Percentiles rank a stretch among this genome's conserved stretches.
These are phyloP conservation scores for Borovskyia barvae DNA, from an alignment of 208 protist species.

Conservation along the genomic window DNA sequence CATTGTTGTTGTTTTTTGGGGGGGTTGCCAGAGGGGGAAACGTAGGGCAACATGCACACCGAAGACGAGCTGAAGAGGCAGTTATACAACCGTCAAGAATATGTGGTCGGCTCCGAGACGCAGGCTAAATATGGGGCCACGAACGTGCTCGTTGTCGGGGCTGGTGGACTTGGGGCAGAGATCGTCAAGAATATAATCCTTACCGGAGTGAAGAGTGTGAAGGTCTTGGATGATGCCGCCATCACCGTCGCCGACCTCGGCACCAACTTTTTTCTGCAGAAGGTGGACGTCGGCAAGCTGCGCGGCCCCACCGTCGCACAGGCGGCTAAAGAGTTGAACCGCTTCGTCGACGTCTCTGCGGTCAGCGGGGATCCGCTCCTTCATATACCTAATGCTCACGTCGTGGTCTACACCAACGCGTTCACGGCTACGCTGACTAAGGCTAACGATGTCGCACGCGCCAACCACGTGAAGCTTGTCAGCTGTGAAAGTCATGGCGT, in stretches of 20 bases:
- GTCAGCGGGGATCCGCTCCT: conserved; percentile 26
- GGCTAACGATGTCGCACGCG: conserved; percentile 58
- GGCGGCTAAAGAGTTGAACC: conserved; percentile 86
- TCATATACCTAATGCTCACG: conserved; percentile 37
- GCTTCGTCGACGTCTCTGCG: conserved; percentile 72
- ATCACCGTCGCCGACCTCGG: conserved; percentile 56
- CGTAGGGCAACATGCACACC: no score
- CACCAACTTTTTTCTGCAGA: conserved; percentile 81
- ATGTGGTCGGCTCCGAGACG: conserved; percentile 88
- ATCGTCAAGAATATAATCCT: conserved; percentile 91
- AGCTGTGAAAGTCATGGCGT: conserved; percentile 82
- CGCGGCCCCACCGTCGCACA: conserved; percentile 50
- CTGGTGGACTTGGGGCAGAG: conserved; percentile 79
- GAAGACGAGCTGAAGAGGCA: conserved; percentile 68
- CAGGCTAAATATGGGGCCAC: conserved; percentile 83
- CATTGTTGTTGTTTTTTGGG: neutral
- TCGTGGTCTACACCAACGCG: conserved; percentile 80
- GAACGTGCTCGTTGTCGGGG: conserved; percentile 84
- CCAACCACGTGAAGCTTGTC: conserved; percentile 72
- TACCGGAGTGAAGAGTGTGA: conserved; percentile 75
- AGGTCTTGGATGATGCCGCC: conserved; percentile 49
- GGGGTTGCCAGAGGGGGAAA: conserved; percentile 8
- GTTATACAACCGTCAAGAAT: conserved; percentile 93
- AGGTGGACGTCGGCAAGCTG: conserved; percentile 57
- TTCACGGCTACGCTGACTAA: conserved; percentile 49